Base-by-base conservation (phyloP, 2,329 filamentous ascomycete genomes). In the Monosporascus sp. region DNA sequence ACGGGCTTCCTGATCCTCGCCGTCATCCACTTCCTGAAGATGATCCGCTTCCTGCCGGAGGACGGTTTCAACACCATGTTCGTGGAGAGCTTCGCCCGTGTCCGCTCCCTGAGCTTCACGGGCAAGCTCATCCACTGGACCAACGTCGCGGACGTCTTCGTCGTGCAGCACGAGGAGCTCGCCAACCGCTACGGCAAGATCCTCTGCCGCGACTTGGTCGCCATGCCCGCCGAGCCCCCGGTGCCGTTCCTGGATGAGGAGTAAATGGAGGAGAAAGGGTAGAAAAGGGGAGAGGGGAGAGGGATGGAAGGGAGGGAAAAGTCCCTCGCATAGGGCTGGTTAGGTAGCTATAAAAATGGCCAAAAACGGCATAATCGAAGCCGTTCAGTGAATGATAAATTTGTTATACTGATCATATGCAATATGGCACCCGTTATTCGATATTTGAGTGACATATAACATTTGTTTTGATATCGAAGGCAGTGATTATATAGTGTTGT, bases 61-160 rank as follows among this genome's bases (percentile, higher is more conserved):
- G 71, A 76, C 27, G 80, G 79, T 58, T 85, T 93, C 73, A 82
- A 84, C 57, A 85, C 88, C 9, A 76, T 97, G 15, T 99, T 94
- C 68, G 82, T 97, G 27, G 94, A 99, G 75, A 94, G 89, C 20
- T 97, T 92, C 87, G 93, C 94, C 3, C 81, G 94, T 17, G 89
- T 96, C 17, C 85, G 80, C 59, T 86, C 82, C 14, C 71, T 97
- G 58, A 97, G 93, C 72, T 69, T 97, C 54, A 96, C 90, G 38
- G 94, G 93, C 0, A 86, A 83, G 66, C 72, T 97, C 38, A 75
- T 99, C 53, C 71, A 87, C 53, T 73, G 75, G 58, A 74, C 75
- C 2, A 72, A 76, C 46, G 71, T 95, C 41, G 88, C 88, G 47
- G 89, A 96, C 70, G 74, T 85, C 48, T 89, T 95, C 63, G 69